Evolutionary conservation across 1,284 basidiomycete genomes (phyloP).

Genomic region (Exobasidium rhododendri): DNA sequence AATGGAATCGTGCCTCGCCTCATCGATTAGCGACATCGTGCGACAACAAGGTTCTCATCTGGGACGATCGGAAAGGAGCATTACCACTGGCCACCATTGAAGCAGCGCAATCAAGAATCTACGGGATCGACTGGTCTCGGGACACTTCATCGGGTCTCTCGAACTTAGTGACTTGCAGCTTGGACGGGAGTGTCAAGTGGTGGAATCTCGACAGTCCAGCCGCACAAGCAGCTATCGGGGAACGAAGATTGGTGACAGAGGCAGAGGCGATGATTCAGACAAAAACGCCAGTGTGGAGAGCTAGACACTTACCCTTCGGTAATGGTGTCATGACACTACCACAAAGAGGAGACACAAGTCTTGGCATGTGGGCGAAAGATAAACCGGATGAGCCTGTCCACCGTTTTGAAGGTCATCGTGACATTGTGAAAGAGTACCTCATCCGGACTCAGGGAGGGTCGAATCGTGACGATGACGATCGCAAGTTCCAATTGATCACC

Average conservation of each 20-base stretch:
- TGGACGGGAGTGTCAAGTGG: slow-evolving; percentile 53
- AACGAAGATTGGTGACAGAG: slow-evolving; percentile 44
- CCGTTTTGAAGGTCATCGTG: slow-evolving; percentile 80
- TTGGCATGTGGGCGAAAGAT: slow-evolving; percentile 76
- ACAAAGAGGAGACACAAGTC: slow-evolving; percentile 76
- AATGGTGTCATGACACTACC: slow-evolving; percentile 82
- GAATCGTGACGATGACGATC: slow-evolving; percentile 47
- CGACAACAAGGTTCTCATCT: slow-evolving; percentile 46
- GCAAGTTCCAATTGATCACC: slow-evolving; percentile 68
- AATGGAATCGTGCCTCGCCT: slow-evolving; percentile 31
- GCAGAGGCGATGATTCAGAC: slow-evolving; percentile 64
- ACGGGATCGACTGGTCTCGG: slow-evolving; percentile 52
- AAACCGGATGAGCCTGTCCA: slow-evolving; percentile 63
- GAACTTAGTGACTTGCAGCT: slow-evolving; percentile 49
- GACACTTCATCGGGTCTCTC: slow-evolving; percentile 38
- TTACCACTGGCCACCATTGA: slow-evolving; percentile 41
- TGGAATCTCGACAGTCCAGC: slow-evolving; percentile 40
- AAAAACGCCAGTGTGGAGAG: slow-evolving; percentile 87
- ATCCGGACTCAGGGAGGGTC: slow-evolving; percentile 70
- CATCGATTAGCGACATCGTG: slow-evolving; percentile 24
- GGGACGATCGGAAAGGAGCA: slow-evolving; percentile 50
- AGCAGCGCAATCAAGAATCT: slow-evolving; percentile 50
- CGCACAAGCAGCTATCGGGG: slow-evolving; percentile 38
- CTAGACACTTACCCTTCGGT: slow-evolving; percentile 87
- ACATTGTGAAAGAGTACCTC: slow-evolving; percentile 96